Base-by-base conservation (phyloP, 768 basidiomycete genomes). In the Erythrobasidium yunnanense region DNA sequence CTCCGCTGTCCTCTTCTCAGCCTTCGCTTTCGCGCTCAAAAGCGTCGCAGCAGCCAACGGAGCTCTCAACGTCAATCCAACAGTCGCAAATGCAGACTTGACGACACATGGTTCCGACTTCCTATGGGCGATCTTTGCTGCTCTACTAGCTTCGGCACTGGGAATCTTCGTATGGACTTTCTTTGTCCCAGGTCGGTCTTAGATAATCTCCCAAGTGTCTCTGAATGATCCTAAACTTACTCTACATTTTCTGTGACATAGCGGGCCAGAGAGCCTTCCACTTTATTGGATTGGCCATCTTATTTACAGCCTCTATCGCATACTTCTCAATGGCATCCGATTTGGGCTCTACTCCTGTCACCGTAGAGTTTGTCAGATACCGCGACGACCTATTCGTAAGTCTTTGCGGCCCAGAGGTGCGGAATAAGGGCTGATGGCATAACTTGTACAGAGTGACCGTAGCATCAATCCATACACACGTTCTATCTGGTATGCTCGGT, bases 241-340 rank as follows among this genome's bases (percentile, higher is more conserved):
- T n/a, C 11, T n/a, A 11, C n/a, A n/a, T 42, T n/a, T 42, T 11
- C 38, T 42, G 11, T 11, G 11, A 42, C n/a, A 42, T n/a, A 42
- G 38, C 38, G 4, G 80, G 79, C 42, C 78, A 77, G 30, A 76
- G 81, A 29, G 75, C 80, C 7, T 80, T 82, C 77, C 81, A 83
- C 71, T 80, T 80, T 65, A 74, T 83, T 47, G 78, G 78, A 49
- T 71, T 79, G 32, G 75, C 82, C 62, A 76, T 83, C 46, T 73
- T 83, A 54, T 66, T 69, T 18, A 81, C 81, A 0, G 76, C 80
- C 1, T 70, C 76, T 13, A 73, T 83, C 46, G 73, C 80, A 0
- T 82, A 81, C 76, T 82, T 81, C 73, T 75, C 78, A 13, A 82
- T 83, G 82, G 83, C 82, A 0, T 82, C 81, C 20, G 78, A 83